Evolutionary conservation across 257 asterid species (phyloP), one percentile per base, ranked within the genome.

Genomic region (Solanum gracilifrons): DNA sequence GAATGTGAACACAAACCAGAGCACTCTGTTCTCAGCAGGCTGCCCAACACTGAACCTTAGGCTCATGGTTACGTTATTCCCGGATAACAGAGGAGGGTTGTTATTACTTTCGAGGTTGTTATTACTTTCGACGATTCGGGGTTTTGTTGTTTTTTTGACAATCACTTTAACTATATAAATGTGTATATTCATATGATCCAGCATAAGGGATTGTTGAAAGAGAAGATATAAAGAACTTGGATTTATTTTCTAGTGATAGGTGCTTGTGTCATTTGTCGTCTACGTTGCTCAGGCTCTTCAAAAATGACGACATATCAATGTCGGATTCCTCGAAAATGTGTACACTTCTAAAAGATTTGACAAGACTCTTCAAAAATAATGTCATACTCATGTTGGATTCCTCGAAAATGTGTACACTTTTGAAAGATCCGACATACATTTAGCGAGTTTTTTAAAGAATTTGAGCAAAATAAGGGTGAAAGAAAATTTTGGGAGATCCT

Each of bases 1-100:
- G 99, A 96, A 91, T 95, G 98, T 33, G 92, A 92, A 7, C 99
- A 96, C 93, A 95, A 94, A 87, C 98, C 98, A 12, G 98, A 95
- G 91, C 98, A 96, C 89, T 91, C 95, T 58, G 91, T 96, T 39
- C 94, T 96, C 51, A 93, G 93, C 85, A 90, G 95, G 88, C 92
- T 96, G 36, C 99, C 99, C 18, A 88, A 91, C 87, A 94, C 84
- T 33, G 97, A 94, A n/a, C 96, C 99, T 16, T 96, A 90, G 83
- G 23, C 35, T 62, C 83, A 29, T 27, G 12, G 13, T n/a, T 37
- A 77, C 20, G 13, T 37, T 12, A 76, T 11, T 23, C 4, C 6
- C 21, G 36, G n/a, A 76, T n/a, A 7, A 23, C 2, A 7, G 62
- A 41, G 18, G 64, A 43, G 37, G 10, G 37, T 79, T 41, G 84